Conservation (phyloP, 2,329 filamentous ascomycete species). For the Cytospora schulzeri region DNA sequence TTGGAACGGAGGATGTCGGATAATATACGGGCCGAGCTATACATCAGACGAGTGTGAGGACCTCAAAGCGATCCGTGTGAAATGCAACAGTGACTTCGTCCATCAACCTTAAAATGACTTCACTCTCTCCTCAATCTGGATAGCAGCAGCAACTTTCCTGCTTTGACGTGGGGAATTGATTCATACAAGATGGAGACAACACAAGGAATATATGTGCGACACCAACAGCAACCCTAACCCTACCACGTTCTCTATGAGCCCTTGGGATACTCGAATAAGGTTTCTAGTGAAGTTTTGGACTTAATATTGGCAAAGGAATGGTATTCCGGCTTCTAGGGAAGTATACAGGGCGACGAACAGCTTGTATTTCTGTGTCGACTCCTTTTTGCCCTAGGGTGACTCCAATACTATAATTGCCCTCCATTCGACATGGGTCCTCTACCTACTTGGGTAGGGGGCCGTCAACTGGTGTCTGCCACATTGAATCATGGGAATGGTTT, state of each 20-base stretch:
- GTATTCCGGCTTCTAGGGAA: too few species aligned
- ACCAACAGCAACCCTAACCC: background rate
- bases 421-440: too few species aligned
- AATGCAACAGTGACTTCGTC: background rate
- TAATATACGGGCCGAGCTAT: slow-evolving; percentile 13
- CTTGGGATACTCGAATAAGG: too few species aligned
- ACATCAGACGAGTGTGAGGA: slow-evolving; percentile 8
- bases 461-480: too few species aligned
- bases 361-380: too few species aligned
- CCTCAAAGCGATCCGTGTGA: background rate
- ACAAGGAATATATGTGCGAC: background rate
- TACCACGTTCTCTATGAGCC: background rate
- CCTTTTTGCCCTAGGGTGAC: too few species aligned
- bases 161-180: background rate
- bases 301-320: too few species aligned
- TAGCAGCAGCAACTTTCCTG: background rate
- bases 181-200: background rate
- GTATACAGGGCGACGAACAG: too few species aligned
- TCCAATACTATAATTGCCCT: too few species aligned
- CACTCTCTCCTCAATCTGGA: background rate
- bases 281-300: too few species aligned
- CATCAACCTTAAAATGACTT: background rate
- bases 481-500: too few species aligned
- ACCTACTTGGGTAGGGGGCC: too few species aligned
- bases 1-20: slow-evolving; percentile 2